Conservation (phyloP, 2,329 filamentous ascomycete species). For the Lecanicillium sp. region DNA sequence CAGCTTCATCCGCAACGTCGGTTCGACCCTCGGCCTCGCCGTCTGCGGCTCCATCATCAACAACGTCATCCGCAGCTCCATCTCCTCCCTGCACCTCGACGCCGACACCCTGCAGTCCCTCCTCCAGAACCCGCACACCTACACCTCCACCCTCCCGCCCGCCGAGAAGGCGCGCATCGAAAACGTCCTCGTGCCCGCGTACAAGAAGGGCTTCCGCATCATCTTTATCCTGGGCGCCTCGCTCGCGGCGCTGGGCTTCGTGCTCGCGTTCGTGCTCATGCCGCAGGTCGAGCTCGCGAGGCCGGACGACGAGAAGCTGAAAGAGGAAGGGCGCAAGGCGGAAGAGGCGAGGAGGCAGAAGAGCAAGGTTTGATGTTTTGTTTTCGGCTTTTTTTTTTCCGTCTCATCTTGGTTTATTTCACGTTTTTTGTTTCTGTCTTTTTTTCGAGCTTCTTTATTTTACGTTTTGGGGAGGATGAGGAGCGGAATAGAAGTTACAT, state of each 20-base stretch:
- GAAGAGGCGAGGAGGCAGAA: constrained; percentile 10
- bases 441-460: no score
- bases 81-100: constrained; percentile 24
- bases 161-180: constrained; percentile 26
- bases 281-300: constrained; percentile 32
- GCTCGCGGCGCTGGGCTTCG: constrained; percentile 29
- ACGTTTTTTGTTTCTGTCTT: no score
- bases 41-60: constrained; percentile 35
- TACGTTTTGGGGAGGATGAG: no score
- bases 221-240: constrained; percentile 34
- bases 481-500: no score
- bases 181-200: constrained; percentile 29
- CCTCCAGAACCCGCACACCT: constrained; percentile 28
- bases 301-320: constrained; percentile 32
- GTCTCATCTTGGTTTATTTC: no score
- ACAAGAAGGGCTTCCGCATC: constrained; percentile 30
- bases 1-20: constrained; percentile 36
- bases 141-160: constrained; percentile 23
- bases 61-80: constrained; percentile 28
- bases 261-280: constrained; percentile 34
- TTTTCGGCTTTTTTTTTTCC: no score
- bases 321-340: constrained; percentile 26
- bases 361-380: constrained; percentile 6
- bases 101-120: constrained; percentile 21
- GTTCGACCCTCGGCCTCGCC: constrained; percentile 33